Conservation (phyloP, 1,139 yeast species). For the Scheffersomyces insectosa region DNA sequence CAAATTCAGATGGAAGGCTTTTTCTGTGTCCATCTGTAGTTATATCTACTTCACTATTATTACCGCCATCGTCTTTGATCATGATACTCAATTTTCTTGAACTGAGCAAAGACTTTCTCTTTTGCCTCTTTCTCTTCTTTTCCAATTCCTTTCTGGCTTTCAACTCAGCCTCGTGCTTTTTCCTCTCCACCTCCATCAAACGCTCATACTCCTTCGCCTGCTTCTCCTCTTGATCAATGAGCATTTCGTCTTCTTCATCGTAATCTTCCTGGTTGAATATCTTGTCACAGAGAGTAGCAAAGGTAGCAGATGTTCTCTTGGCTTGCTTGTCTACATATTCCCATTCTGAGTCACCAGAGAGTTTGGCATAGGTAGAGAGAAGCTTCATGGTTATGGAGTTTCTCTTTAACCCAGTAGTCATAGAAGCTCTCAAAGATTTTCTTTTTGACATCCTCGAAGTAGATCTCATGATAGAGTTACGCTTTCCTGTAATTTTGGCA, state of each 20-base stretch:
- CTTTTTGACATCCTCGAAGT: constrained; percentile 35
- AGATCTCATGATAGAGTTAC: constrained; percentile 32
- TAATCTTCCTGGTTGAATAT: constrained; percentile 62
- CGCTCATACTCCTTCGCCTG: constrained; percentile 49
- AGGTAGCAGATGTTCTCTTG: constrained; percentile 73
- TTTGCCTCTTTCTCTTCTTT: constrained; percentile 45
- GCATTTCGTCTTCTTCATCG: constrained; percentile 56
- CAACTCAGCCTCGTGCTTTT: constrained; percentile 50
- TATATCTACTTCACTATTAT: constrained; percentile 36
- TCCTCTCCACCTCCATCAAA: constrained; percentile 51
- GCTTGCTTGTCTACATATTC: constrained; percentile 72
- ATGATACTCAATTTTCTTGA: constrained; percentile 43
- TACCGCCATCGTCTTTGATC: constrained; percentile 27
- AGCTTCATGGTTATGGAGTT: constrained; percentile 71
- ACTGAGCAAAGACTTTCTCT: constrained; percentile 44
- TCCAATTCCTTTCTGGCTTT: constrained; percentile 48
- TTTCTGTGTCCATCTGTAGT: constrained; percentile 13
- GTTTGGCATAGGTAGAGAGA: constrained; percentile 68
- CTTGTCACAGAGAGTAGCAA: constrained; percentile 75
- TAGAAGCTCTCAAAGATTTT: constrained; percentile 42
- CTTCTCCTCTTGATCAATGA: constrained; percentile 52
- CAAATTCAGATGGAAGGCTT: too few relatives aligned
- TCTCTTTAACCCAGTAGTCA: constrained; percentile 54
- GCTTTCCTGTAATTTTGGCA: constrained; percentile 28
- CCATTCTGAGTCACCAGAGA: constrained; percentile 68